phyloP scores from a whole-genome alignment of 1,284 basidiomycete species.

The Sanghuangporus sanghuang region DNA sequence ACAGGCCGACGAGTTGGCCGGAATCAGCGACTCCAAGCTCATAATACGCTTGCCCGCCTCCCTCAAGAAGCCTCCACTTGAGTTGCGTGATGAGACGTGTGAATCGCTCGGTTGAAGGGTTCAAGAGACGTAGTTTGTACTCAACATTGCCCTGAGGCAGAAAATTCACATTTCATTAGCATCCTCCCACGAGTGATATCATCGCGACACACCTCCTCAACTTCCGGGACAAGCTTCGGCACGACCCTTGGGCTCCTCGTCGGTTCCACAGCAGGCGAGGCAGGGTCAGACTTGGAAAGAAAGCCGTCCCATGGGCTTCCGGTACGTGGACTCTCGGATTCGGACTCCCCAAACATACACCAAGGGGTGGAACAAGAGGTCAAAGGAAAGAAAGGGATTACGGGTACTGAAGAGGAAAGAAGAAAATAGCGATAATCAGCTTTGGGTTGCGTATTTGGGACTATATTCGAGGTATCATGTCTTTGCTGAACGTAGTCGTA shows the following conservation, averaged over 20 bases:
- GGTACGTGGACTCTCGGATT: constrained; percentile 70
- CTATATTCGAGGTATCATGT: constrained; percentile 65
- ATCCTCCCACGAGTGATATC: background rate
- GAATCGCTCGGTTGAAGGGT: constrained; percentile 67
- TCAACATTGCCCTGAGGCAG: constrained; percentile 67
- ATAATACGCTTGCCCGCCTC: constrained; percentile 88
- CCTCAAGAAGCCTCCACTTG: constrained; percentile 91
- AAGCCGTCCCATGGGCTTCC: constrained; percentile 77
- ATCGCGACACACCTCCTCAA: constrained; percentile 45
- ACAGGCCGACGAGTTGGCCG: constrained; percentile 79
- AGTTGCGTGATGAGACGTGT: constrained; percentile 85
- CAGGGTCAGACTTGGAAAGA: constrained; percentile 46
- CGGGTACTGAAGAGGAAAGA: constrained; percentile 15
- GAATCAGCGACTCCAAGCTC: constrained; percentile 88
- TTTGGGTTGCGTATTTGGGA: constrained; percentile 20
- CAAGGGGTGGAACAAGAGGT: background rate
- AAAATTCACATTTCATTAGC: background rate
- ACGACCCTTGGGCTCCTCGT: constrained; percentile 23
- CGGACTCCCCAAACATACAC: constrained; percentile 72
- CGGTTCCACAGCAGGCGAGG: constrained; percentile 23
- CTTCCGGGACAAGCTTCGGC: constrained; percentile 68
- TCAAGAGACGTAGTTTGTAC: constrained; percentile 79
- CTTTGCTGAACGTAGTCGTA: constrained; percentile 16
- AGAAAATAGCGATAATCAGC: constrained; percentile 8
- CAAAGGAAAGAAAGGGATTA: background rate